Conservation (phyloP, 2,329 filamentous ascomycete species). For the Hypoxylon sp. region DNA sequence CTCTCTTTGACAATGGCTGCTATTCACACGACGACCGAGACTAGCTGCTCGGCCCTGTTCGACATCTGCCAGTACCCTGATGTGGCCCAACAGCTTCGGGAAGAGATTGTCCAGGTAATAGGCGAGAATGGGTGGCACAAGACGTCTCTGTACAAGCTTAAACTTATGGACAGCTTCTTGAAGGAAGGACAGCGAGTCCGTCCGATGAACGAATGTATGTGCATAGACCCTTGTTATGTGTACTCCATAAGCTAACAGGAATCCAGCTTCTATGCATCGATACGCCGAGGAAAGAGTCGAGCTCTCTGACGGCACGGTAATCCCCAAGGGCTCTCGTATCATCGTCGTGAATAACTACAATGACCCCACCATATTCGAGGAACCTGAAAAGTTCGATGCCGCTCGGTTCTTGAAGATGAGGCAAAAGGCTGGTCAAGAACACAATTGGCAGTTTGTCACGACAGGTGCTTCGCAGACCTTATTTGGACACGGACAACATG, state of each 20-base stretch:
- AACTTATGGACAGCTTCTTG: slow-evolving; percentile 53
- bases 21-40: slow-evolving; percentile 54
- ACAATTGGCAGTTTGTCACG: slow-evolving; percentile 50
- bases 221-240: too few species aligned
- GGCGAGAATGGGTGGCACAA: slow-evolving; percentile 46
- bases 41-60: slow-evolving; percentile 49
- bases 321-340: slow-evolving; percentile 43
- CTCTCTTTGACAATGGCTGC: slow-evolving; percentile 51
- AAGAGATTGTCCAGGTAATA: slow-evolving; percentile 53
- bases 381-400: slow-evolving; percentile 45
- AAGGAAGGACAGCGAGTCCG: slow-evolving; percentile 50
- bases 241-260: slow-evolving; percentile 12
- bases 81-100: slow-evolving; percentile 53
- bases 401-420: slow-evolving; percentile 44
- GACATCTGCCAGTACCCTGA: slow-evolving; percentile 57
- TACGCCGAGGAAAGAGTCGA: slow-evolving; percentile 40
- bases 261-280: slow-evolving; percentile 45
- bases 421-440: slow-evolving; percentile 44
- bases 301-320: slow-evolving; percentile 43
- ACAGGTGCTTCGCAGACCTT: slow-evolving; percentile 45
- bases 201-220: slow-evolving; percentile 44
- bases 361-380: slow-evolving; percentile 41
- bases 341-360: slow-evolving; percentile 44
- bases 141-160: slow-evolving; percentile 47
- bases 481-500: slow-evolving; percentile 55